These are phyloP conservation scores for Onygenales sp. DNA, from an alignment of 2,329 filamentous ascomycete species.

Conservation along the genomic window DNA sequence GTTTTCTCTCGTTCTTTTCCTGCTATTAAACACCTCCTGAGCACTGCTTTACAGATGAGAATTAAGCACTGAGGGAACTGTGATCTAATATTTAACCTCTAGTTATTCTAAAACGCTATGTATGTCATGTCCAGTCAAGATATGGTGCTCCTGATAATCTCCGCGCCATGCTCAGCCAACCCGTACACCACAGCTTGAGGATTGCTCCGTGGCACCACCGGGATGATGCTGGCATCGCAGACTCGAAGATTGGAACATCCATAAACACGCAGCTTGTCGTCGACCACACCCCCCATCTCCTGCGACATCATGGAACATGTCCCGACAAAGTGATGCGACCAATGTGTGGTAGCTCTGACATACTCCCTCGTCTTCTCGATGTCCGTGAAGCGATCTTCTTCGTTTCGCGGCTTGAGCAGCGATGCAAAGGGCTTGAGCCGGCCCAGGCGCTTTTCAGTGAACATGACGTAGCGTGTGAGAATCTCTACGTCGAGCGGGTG, in stretches of 20 bases:
- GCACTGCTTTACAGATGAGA: not conserved
- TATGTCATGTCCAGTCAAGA: not conserved
- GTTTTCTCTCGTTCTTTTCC: no score
- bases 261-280: constrained; percentile 19
- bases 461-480: constrained; percentile 13
- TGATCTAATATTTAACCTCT: not conserved
- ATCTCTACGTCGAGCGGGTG: constrained; percentile 13
- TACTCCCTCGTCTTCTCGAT: constrained; percentile 8
- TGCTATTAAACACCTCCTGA: not conserved
- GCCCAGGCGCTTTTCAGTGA: constrained; percentile 6
- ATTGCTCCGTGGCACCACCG: constrained; percentile 23
- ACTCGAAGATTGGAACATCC: constrained; percentile 19
- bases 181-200: constrained; percentile 10
- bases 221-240: constrained; percentile 20
- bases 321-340: constrained; percentile 14
- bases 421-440: constrained; percentile 9
- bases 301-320: constrained; percentile 19
- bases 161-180: not conserved
- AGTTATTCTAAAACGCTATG: not conserved
- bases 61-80: not conserved
- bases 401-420: constrained; percentile 4
- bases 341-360: constrained; percentile 9
- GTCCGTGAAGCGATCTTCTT: constrained; percentile 7
- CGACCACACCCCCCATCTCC: constrained; percentile 18
- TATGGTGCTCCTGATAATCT: not conserved